These are phyloP conservation scores for Atalantia buxifolia DNA, from an alignment of 345 rosid species.

Conservation along the genomic window DNA sequence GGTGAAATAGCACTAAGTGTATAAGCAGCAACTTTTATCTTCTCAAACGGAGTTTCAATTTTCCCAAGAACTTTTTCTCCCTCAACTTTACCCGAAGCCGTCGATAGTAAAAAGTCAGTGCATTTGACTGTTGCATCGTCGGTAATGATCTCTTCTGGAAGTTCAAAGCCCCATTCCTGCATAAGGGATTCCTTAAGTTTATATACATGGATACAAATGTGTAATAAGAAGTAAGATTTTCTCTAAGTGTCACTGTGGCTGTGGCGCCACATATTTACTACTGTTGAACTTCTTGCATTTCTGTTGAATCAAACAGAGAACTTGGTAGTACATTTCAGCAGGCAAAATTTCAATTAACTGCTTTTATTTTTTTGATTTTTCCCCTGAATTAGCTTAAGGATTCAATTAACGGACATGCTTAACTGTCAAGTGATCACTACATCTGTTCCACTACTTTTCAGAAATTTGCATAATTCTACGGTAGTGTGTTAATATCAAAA, in stretches of 20 bases:
- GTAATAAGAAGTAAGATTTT: no score
- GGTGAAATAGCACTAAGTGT: constrained; percentile 54
- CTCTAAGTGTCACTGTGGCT: no score
- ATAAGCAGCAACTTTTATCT: constrained; percentile 58
- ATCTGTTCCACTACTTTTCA: not conserved
- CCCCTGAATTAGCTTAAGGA: not conserved
- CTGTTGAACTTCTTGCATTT: not conserved
- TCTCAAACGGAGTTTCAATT: constrained; percentile 57
- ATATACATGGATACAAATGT: not conserved
- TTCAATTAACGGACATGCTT: not conserved
- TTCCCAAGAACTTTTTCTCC: constrained; percentile 44
- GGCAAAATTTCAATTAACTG: not conserved
- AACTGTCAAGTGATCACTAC: not conserved
- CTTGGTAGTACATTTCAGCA: not conserved
- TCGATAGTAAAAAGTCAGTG: constrained; percentile 45
- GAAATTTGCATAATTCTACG: not conserved
- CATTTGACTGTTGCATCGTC: constrained; percentile 32
- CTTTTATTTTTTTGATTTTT: not conserved
- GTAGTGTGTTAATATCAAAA: not conserved
- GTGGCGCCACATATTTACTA: not conserved
- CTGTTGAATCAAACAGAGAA: not conserved
- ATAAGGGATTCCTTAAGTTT: constrained; percentile 14
- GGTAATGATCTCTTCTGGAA: constrained; percentile 23
- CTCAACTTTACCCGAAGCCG: constrained; percentile 55
- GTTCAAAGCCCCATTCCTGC: constrained; percentile 55